phyloP scores from a whole-genome alignment of 352 stramenopile genomes.

The Phytophthora citricola region DNA sequence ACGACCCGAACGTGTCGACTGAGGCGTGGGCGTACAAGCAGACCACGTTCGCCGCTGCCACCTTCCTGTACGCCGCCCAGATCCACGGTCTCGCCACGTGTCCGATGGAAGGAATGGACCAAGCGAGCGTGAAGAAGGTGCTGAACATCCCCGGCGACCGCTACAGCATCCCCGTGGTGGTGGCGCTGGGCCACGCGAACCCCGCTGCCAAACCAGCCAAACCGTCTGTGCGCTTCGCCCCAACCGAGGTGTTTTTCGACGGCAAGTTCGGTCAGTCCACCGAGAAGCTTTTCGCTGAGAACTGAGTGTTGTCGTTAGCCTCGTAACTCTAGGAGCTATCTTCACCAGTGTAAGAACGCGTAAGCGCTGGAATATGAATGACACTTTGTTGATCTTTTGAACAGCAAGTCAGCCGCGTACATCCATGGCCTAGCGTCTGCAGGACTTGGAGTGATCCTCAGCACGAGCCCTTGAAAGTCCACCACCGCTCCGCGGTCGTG shows the following conservation, averaged over 20 bases:
- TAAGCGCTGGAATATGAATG: too few species aligned
- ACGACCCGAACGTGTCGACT: constrained; percentile 54
- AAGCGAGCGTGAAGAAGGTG: constrained; percentile 47
- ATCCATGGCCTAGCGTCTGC: too few species aligned
- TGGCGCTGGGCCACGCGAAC: constrained; percentile 61
- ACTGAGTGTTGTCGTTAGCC: constrained; percentile 5
- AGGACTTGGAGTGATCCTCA: too few species aligned
- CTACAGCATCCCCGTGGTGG: constrained; percentile 70
- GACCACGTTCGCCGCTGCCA: constrained; percentile 62
- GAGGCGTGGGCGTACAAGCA: constrained; percentile 83
- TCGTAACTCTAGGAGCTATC: not conserved
- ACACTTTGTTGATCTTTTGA: too few species aligned
- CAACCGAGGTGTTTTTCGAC: constrained; percentile 75
- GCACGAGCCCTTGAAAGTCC: too few species aligned
- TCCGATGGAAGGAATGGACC: constrained; percentile 75
- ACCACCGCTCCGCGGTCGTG: too few species aligned
- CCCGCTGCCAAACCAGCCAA: constrained; percentile 11
- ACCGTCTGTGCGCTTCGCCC: constrained; percentile 52
- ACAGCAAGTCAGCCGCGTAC: too few species aligned
- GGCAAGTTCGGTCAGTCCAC: constrained; percentile 71
- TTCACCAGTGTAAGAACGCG: too few species aligned
- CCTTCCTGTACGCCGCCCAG: constrained; percentile 71
- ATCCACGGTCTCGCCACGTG: constrained; percentile 65
- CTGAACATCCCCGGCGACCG: constrained; percentile 70
- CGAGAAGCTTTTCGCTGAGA: constrained; percentile 47